Conservation (phyloP, 2,329 filamentous ascomycete species). For the Epichloe amarillans region DNA sequence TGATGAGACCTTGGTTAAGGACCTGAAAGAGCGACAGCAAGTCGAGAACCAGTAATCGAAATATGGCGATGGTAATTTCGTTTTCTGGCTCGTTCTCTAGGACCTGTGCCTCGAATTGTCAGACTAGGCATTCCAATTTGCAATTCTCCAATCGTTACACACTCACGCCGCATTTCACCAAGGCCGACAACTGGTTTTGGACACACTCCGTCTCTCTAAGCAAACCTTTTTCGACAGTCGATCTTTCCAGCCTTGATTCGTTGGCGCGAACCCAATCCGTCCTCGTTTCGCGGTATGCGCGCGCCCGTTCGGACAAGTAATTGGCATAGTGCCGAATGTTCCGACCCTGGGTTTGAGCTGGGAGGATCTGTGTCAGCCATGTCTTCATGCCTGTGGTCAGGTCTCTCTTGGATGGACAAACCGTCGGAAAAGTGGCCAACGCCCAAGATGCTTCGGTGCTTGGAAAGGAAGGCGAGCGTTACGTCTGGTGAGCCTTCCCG, state of each 20-base stretch:
- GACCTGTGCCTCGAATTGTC: constrained; percentile 38
- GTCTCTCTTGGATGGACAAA: constrained; percentile 30
- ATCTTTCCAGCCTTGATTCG: constrained; percentile 68
- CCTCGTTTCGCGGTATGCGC: constrained; percentile 71
- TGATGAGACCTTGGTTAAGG: constrained; percentile 94
- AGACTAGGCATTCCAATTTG: background rate
- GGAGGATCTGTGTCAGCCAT: background rate
- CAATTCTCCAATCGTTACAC: background rate
- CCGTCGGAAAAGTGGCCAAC: constrained; percentile 89
- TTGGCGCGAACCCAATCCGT: constrained; percentile 80
- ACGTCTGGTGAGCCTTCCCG: constrained; percentile 84
- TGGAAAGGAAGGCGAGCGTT: constrained; percentile 71
- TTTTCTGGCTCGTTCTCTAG: constrained; percentile 84
- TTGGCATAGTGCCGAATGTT: constrained; percentile 88
- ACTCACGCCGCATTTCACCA: constrained; percentile 81
- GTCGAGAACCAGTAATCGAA: constrained; percentile 81
- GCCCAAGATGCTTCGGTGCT: constrained; percentile 69
- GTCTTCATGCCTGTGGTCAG: background rate
- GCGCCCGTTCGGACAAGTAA: constrained; percentile 72
- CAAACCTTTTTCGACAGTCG: constrained; percentile 83
- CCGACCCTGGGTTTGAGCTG: constrained; percentile 84
- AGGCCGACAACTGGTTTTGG: constrained; percentile 71
- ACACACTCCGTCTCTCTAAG: constrained; percentile 84
- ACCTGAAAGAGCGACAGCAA: constrained; percentile 83
- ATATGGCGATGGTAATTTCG: constrained; percentile 90